A percentile compares a stretch with the other conserved stretches of the same genome.
Conservation (phyloP, 2,329 filamentous ascomycete species). For the Exserohilum turcica region DNA sequence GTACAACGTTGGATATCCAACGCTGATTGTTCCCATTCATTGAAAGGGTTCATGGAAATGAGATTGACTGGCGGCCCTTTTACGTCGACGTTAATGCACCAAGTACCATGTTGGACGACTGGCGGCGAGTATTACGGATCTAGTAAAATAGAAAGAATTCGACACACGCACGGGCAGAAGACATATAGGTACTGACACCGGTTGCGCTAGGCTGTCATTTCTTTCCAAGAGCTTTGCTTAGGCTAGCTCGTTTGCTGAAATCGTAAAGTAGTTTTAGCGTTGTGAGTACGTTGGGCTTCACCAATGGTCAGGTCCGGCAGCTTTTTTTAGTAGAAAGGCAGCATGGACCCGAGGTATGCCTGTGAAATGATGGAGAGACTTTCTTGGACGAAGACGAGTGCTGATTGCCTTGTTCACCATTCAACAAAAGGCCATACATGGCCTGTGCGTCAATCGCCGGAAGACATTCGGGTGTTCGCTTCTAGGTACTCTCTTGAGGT, state of each 20-base stretch:
- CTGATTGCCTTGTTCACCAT: neutral
- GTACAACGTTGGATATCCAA: too few relatives aligned
- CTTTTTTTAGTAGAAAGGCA: too few relatives aligned
- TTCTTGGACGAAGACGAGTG: too few relatives aligned
- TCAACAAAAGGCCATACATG: neutral
- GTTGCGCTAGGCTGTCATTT: neutral
- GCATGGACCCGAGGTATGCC: too few relatives aligned
- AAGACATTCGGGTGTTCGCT: neutral
- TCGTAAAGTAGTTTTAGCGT: neutral
- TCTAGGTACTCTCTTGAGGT: neutral
- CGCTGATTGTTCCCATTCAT: neutral
- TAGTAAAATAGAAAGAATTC: neutral
- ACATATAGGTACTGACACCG: neutral
- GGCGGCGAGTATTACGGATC: neutral
- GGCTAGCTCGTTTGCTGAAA: neutral
- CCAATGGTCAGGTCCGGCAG: too few relatives aligned
- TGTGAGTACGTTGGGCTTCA: neutral
- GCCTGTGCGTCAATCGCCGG: neutral
- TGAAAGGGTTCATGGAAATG: too few relatives aligned
- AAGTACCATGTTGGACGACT: constrained; percentile 13
- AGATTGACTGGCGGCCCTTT: neutral
- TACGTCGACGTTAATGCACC: neutral
- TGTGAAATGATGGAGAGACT: too few relatives aligned
- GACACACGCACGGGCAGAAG: neutral
- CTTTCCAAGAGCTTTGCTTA: neutral